These are phyloP conservation scores for Spathaspora girioi DNA, from an alignment of 805 yeast species.

Conservation along the genomic window DNA sequence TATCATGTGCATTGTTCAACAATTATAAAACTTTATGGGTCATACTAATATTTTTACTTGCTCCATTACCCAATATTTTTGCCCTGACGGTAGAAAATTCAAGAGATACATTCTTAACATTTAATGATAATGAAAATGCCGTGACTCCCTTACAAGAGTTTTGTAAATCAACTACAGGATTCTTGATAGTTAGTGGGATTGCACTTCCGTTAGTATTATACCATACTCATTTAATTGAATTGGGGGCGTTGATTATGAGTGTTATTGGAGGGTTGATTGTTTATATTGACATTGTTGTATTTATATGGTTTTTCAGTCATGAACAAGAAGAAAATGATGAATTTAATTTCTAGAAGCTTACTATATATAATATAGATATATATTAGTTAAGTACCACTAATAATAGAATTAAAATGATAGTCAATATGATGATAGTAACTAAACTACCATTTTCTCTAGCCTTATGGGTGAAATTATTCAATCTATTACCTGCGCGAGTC, in stretches of 20 bases:
- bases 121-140: slow-evolving; percentile 37
- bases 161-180: slow-evolving; percentile 37
- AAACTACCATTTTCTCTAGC: slow-evolving; percentile 41
- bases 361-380: neutral
- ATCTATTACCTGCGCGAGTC: slow-evolving; percentile 26
- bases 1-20: slow-evolving; percentile 43
- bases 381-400: slow-evolving; percentile 37
- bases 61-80: slow-evolving; percentile 43
- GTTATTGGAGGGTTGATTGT: slow-evolving; percentile 42
- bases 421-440: slow-evolving; percentile 37
- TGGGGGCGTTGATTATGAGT: slow-evolving; percentile 42
- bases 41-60: slow-evolving; percentile 37
- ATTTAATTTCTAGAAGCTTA: slow-evolving; percentile 30
- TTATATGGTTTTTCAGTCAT: slow-evolving; percentile 45
- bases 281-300: slow-evolving; percentile 40
- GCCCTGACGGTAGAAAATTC: slow-evolving; percentile 33
- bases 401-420: slow-evolving; percentile 35
- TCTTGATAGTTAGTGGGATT: slow-evolving; percentile 41
- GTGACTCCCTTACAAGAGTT: slow-evolving; percentile 37
- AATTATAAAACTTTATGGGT: slow-evolving; percentile 43
- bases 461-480: slow-evolving; percentile 28
- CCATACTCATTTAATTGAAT: slow-evolving; percentile 32
- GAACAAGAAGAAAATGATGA: slow-evolving; percentile 44
- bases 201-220: slow-evolving; percentile 40
- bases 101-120: slow-evolving; percentile 42